A percentile compares a stretch with the other conserved stretches of the same genome.
These are phyloP conservation scores for Heterobasidion occidentale DNA, from an alignment of 1,284 basidiomycete species.

Conservation along the genomic window DNA sequence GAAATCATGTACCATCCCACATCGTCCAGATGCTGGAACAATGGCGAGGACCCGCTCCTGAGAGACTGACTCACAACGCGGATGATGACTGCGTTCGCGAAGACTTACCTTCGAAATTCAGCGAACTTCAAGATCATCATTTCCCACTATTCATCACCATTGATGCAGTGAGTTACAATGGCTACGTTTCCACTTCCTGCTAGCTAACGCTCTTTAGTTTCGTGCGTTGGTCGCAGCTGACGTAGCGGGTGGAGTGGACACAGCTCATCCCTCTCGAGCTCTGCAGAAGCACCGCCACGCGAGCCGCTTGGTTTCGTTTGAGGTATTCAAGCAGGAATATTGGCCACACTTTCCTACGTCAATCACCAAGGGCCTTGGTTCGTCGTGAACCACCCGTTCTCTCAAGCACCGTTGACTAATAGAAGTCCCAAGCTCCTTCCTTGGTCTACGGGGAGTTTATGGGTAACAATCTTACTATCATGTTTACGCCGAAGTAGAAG, in stretches of 20 bases:
- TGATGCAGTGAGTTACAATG: slow-evolving; percentile 35
- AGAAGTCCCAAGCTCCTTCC: slow-evolving; percentile 37
- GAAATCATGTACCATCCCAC: slow-evolving; percentile 18
- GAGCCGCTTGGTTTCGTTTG: slow-evolving; percentile 34
- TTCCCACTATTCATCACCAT: slow-evolving; percentile 69
- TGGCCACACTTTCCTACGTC: slow-evolving; percentile 58
- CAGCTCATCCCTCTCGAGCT: no score
- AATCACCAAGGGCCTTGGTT: slow-evolving; percentile 49
- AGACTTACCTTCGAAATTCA: slow-evolving; percentile 49
- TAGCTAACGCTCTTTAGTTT: slow-evolving; percentile 1
- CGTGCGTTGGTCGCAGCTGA: background rate
- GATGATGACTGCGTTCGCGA: slow-evolving; percentile 38
- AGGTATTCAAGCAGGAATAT: slow-evolving; percentile 43
- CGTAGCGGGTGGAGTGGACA: no score
- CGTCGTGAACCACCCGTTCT: slow-evolving; percentile 3
- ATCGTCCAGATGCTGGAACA: slow-evolving; percentile 20
- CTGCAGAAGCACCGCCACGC: no score
- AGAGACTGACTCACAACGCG: slow-evolving; percentile 26
- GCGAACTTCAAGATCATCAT: slow-evolving; percentile 49
- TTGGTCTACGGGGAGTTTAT: slow-evolving; percentile 66
- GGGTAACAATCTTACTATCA: slow-evolving; percentile 25
- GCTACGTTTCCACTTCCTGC: background rate
- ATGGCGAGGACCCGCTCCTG: slow-evolving; percentile 15
- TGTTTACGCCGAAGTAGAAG: background rate
- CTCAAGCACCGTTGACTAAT: background rate